Conservation (phyloP, 2,329 filamentous ascomycete genomes). For the Penicillium brasilianum region DNA sequence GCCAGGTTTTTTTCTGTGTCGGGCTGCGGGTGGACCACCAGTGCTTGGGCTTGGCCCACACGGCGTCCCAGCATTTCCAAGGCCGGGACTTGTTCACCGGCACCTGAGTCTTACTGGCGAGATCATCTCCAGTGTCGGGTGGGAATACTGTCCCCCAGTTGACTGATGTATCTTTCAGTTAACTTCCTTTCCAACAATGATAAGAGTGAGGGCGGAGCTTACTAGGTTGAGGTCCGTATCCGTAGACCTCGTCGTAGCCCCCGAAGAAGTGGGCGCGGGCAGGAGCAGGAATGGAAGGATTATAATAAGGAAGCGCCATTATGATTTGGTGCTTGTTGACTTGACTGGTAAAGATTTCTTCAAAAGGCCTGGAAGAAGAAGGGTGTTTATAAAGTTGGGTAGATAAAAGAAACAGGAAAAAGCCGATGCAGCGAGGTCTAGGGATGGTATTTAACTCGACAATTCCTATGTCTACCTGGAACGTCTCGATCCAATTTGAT, state of each 20-base stretch:
- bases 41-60: background rate
- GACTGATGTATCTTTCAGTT: background rate
- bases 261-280: background rate
- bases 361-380: background rate
- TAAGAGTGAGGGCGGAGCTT: background rate
- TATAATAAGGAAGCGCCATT: background rate
- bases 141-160: background rate
- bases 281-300: background rate
- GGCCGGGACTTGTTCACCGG: background rate
- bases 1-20: background rate
- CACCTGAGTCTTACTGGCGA: background rate
- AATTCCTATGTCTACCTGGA: background rate
- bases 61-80: background rate
- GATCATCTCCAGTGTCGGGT: background rate
- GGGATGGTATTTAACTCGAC: background rate
- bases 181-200: background rate
- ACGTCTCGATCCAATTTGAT: background rate
- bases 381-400: background rate
- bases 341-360: no score
- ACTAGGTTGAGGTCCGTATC: slow-evolving; percentile 2
- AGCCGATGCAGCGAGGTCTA: background rate
- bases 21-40: background rate
- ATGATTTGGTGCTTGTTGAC: background rate
- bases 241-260: slow-evolving; percentile 1
- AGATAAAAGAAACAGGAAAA: background rate